Base-by-base conservation (phyloP, 441 rosid genomes). In the Populus hybrid region DNA sequence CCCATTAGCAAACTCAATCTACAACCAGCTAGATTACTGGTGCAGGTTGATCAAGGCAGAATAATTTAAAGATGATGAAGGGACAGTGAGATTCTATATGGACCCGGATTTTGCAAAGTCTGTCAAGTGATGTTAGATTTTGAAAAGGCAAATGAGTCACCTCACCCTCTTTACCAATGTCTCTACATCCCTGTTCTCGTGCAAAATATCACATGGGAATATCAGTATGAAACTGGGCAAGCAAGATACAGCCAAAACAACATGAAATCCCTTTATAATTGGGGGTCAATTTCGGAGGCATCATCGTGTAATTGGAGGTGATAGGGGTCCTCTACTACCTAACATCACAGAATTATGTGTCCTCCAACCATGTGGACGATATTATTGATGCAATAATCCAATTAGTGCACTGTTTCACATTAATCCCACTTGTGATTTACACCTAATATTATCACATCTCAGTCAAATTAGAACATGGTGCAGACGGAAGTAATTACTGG, bases 301-400 rank as follows among this genome's bases (percentile, higher is more conserved):
- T 73, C 72, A 69, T 81, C 78, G 67, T 80, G 88, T 70, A 77
- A 40, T 11, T 77, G 61, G 67, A 77, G 66, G 70, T 24, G 35
- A 71, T 1, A 59, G 69, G 81, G 84, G 81, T 6, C 72, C 82
- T 72, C 84, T 78, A 24, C 82, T 70, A 84, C 81, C 84, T 70
- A 80, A 76, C 78, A 70, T 50, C 11, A 67, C 70, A 71, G 66
- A 38, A 74, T 66, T 63, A 69, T 81, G 69, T 81, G 65, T 32
- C 70, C 61, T 34, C 3, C 69, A 67, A 21, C 70, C 80, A 75
- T 84, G 73, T 76, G 73, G 73, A n/a, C 74, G 75, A 6, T 79
- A 81, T 86, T 82, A 81, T 80, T 74, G 80, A 50, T 23, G 72
- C 77, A 77, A 80, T 70, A 77, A 81, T 82, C 83, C 84, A 83